Evolutionary conservation across 495 filamentous ascomycete species (phyloP).

Genomic region (Astrothelium subdiscretum): DNA sequence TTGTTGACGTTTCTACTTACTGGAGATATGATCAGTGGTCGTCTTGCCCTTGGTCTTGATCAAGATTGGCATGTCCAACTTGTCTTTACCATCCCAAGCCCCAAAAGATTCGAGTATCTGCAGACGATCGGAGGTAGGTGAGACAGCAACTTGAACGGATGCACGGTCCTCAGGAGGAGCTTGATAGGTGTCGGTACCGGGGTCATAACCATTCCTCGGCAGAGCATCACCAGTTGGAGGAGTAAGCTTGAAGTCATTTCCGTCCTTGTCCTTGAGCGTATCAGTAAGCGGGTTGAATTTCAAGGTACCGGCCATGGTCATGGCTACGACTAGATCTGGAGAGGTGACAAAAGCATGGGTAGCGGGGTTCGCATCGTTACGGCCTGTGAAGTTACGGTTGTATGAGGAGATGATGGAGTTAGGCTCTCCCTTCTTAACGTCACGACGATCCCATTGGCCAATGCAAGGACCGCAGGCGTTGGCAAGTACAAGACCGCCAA

Average conservation of each 20-base stretch:
- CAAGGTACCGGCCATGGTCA: slow-evolving; percentile 80
- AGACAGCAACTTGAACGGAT: slow-evolving; percentile 66
- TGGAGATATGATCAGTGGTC: slow-evolving; percentile 98
- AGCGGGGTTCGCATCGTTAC: slow-evolving; percentile 97
- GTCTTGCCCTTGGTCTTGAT: slow-evolving; percentile 99
- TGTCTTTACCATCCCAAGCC: slow-evolving; percentile 92
- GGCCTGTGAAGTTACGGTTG: slow-evolving; percentile 99
- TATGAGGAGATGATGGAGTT: slow-evolving; percentile 96
- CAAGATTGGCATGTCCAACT: slow-evolving; percentile 69
- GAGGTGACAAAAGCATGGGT: slow-evolving; percentile 98
- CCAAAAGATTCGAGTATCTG: slow-evolving; percentile 81
- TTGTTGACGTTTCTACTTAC: slow-evolving; percentile 20
- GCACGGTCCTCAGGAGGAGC: slow-evolving; percentile 75
- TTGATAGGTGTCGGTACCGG: slow-evolving; percentile 93
- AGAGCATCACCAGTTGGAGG: slow-evolving; percentile 73
- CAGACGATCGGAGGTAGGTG: slow-evolving; percentile 83
- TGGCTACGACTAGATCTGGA: slow-evolving; percentile 89
- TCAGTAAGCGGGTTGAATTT: slow-evolving; percentile 97
- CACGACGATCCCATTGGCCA: slow-evolving; percentile 30
- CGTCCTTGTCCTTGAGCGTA: slow-evolving; percentile 86
- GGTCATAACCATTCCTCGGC: slow-evolving; percentile 74
- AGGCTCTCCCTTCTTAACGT: slow-evolving; percentile 92
- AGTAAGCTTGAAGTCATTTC: slow-evolving; percentile 86
- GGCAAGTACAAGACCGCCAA: slow-evolving; percentile 89
- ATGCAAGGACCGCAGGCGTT: slow-evolving; percentile 86